phyloP scores from a whole-genome alignment of 2,329 filamentous ascomycete species.

The Xylaria sp. region DNA sequence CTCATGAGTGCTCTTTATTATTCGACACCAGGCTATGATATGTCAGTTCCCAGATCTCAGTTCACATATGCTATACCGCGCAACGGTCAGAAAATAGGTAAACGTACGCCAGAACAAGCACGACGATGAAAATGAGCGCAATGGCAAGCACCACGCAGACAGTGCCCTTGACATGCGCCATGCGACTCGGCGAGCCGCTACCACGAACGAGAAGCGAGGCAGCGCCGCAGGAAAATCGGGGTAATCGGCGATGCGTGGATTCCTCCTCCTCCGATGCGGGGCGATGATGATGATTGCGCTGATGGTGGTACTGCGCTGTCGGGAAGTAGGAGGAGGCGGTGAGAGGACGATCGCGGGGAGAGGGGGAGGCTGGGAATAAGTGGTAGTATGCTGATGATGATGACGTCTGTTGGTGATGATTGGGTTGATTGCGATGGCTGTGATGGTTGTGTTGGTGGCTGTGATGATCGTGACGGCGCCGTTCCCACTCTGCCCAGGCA shows the following conservation, averaged over 20 bases:
- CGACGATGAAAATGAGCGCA: constrained; percentile 21
- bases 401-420: too few species aligned
- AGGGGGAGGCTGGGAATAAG: not conserved
- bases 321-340: not conserved
- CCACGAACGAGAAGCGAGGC: not conserved
- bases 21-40: constrained; percentile 17
- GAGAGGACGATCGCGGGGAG: constrained; percentile 1
- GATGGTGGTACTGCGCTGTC: not conserved
- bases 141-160: constrained; percentile 18
- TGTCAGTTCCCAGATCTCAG: not conserved
- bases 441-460: too few species aligned
- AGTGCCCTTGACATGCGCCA: constrained; percentile 10
- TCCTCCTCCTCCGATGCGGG: not conserved
- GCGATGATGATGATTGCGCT: not conserved
- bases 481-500: not conserved
- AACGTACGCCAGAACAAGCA: constrained; percentile 23
- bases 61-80: not conserved
- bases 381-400: not conserved
- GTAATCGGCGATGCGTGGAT: not conserved
- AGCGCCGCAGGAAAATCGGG: not conserved
- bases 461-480: not conserved
- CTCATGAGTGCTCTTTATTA: not conserved
- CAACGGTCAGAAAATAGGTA: not conserved
- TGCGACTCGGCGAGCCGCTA: not conserved
- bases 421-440: too few species aligned